These are phyloP conservation scores for Calendula officinalis DNA, from an alignment of 129 eudicot species.

Conservation along the genomic window DNA sequence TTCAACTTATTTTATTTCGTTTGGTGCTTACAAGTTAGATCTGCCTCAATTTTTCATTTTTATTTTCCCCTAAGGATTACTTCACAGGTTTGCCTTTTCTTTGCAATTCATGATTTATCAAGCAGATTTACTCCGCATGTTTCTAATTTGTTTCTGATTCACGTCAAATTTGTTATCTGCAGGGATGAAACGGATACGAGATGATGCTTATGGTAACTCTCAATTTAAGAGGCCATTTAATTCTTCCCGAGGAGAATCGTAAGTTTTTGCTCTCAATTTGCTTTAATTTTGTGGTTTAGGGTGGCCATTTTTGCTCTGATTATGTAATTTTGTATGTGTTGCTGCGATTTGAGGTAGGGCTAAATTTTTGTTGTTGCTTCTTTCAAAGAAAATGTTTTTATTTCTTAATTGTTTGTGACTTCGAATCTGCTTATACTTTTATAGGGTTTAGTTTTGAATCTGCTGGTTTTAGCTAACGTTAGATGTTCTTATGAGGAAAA, in stretches of 20 bases:
- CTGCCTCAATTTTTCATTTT: slow-evolving; percentile 24
- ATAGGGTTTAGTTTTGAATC: slow-evolving; percentile 35
- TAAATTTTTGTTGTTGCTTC: background rate
- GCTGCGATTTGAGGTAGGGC: slow-evolving; percentile 24
- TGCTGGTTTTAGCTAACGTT: slow-evolving; percentile 22
- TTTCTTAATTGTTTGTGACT: slow-evolving; percentile 1
- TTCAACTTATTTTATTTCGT: slow-evolving; percentile 19
- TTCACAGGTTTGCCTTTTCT: slow-evolving; percentile 19
- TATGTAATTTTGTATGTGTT: slow-evolving; percentile 17
- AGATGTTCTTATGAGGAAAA: background rate
- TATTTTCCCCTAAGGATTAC: slow-evolving; percentile 9
- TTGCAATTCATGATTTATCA: no score
- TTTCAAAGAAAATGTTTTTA: background rate
- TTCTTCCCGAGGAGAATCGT: slow-evolving; percentile 25
- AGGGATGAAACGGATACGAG: slow-evolving; percentile 20
- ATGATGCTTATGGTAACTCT: slow-evolving; percentile 10
- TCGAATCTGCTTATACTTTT: slow-evolving; percentile 19
- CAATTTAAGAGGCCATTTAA: slow-evolving; percentile 11
- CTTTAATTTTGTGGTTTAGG: slow-evolving; percentile 13
- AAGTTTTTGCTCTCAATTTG: slow-evolving; percentile 21
- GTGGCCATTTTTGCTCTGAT: slow-evolving; percentile 3
- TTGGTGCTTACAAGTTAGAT: slow-evolving; percentile 32
- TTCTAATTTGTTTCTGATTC: background rate
- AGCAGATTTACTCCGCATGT: background rate
- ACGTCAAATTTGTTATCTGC: background rate